Conservation (phyloP, 75 land plant genomes). For the Adiantum capillusveneris region DNA sequence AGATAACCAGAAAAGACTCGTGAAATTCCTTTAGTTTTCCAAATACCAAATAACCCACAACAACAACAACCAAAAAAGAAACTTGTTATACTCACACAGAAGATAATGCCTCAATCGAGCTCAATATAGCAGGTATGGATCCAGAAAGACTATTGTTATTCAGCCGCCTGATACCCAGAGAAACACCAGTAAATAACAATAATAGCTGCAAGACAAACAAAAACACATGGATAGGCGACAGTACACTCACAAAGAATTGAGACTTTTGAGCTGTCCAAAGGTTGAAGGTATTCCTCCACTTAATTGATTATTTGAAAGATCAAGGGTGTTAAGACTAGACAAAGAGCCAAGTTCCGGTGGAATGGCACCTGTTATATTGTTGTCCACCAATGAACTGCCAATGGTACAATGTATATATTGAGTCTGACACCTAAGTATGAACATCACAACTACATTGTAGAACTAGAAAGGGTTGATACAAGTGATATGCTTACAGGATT, state of each 20-base stretch:
- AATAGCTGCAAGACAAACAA: background rate
- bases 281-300: slow-evolving; percentile 18
- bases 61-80: no score
- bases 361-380: slow-evolving; percentile 20
- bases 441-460: no score
- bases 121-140: slow-evolving; percentile 31
- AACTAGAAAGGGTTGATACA: no score
- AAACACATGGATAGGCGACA: no score
- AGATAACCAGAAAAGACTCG: no score
- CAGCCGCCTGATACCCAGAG: slow-evolving; percentile 21
- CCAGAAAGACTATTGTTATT: slow-evolving; percentile 51
- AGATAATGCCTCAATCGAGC: slow-evolving; percentile 25
- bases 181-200: background rate
- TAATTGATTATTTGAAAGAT: slow-evolving; percentile 21
- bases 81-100: slow-evolving; percentile 42
- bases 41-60: no score
- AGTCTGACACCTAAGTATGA: no score
- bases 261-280: slow-evolving; percentile 18
- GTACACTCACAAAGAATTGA: slow-evolving; percentile 21
- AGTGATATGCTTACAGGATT: slow-evolving; percentile 70
- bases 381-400: slow-evolving; percentile 5
- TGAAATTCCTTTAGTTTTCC: no score
- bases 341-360: slow-evolving; percentile 22
- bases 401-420: no score
- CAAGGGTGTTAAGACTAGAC: slow-evolving; percentile 14